Conservation (phyloP, 2,329 filamentous ascomycete species). For the Pseudogymnoascus sp. region DNA sequence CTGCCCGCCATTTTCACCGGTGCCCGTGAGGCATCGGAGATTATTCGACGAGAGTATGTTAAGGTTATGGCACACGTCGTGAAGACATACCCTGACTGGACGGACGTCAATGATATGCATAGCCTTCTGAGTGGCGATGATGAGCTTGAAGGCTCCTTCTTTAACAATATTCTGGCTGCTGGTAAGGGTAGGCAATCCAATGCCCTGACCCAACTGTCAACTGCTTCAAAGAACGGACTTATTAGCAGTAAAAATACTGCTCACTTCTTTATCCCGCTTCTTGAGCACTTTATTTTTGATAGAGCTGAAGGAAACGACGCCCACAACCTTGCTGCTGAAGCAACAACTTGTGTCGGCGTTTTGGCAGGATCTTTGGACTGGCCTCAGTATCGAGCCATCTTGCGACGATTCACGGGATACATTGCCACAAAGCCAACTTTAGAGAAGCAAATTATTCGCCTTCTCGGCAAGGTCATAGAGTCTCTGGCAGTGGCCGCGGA, state of each 20-base stretch:
- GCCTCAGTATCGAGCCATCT: constrained; percentile 78
- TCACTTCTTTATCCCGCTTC: constrained; percentile 79
- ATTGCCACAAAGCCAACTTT: constrained; percentile 71
- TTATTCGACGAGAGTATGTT: constrained; percentile 76
- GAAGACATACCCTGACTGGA: constrained; percentile 60
- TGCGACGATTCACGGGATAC: constrained; percentile 77
- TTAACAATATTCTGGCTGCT: constrained; percentile 85
- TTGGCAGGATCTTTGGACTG: constrained; percentile 75
- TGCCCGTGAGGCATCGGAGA: constrained; percentile 69
- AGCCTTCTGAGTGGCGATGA: constrained; percentile 62
- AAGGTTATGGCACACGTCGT: constrained; percentile 73
- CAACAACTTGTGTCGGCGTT: constrained; percentile 69
- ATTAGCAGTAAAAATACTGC: constrained; percentile 72
- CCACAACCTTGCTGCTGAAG: constrained; percentile 78
- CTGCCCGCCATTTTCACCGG: constrained; percentile 71
- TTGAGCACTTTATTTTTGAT: constrained; percentile 92
- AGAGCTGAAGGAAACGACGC: constrained; percentile 66
- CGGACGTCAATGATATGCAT: constrained; percentile 65
- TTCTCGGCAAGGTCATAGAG: constrained; percentile 76
- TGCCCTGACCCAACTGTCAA: constrained; percentile 69
- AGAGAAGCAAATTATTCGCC: constrained; percentile 76
- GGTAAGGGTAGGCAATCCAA: constrained; percentile 79
- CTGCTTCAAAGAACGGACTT: constrained; percentile 54
- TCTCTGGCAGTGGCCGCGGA: constrained; percentile 53
- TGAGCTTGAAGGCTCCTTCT: constrained; percentile 60